Evolutionary conservation across 805 yeast species (phyloP).

Genomic region (Alloascoidea hylecoeti): DNA sequence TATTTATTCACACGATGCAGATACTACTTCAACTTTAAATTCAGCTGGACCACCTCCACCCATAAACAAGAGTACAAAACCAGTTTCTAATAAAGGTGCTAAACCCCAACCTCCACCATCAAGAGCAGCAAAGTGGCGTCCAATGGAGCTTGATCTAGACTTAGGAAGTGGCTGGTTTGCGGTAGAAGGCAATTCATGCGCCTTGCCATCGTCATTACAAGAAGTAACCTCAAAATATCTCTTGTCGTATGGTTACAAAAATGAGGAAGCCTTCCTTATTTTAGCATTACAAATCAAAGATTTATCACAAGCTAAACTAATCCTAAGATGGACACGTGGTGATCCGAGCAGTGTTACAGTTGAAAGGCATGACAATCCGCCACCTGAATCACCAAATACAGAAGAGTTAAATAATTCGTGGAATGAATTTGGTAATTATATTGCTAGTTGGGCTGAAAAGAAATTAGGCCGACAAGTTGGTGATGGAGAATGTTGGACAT

Average conservation of each 20-base stretch:
- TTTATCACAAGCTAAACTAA: conserved; percentile 15
- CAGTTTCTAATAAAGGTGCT: not conserved
- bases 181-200: conserved; percentile 6
- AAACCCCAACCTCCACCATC: conserved; percentile 5
- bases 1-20: not conserved
- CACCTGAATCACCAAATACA: conserved; percentile 21
- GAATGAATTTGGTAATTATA: conserved; percentile 15
- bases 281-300: conserved; percentile 16
- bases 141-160: conserved; percentile 10
- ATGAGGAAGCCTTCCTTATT: conserved; percentile 9
- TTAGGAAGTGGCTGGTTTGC: conserved; percentile 13
- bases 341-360: conserved; percentile 23
- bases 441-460: conserved; percentile 19
- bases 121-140: conserved; percentile 6
- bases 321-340: conserved; percentile 15
- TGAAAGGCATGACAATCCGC: conserved; percentile 20
- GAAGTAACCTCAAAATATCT: conserved; percentile 7
- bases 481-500: conserved; percentile 25
- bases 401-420: conserved; percentile 13
- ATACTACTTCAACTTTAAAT: conserved; percentile 4
- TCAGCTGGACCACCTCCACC: conserved; percentile 6
- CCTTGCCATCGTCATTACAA: conserved; percentile 12
- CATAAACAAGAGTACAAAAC: conserved; percentile 6
- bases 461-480: conserved; percentile 18
- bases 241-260: conserved; percentile 11